Evolutionary conservation across 768 basidiomycete species (phyloP), one percentile per base, ranked within the genome.

Genomic region (Suillus sp.): DNA sequence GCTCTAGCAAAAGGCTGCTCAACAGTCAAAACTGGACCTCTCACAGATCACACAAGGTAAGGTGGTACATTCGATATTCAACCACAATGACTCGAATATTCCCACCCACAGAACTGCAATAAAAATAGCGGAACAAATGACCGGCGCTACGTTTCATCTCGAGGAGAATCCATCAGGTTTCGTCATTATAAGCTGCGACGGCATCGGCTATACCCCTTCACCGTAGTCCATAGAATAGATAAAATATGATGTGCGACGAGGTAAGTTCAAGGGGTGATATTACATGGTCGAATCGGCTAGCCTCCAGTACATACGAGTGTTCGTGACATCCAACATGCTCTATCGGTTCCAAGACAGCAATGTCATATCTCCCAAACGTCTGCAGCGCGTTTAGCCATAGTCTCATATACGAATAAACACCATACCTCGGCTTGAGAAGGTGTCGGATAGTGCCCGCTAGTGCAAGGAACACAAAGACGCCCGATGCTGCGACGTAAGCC

Each of bases 401-500:
- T 18, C 34, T 48, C 40, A 9, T 16, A 45, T 13, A 65, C 38
- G 51, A 22, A 3, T 64, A 57, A 67, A 13, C 30, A 71, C 6
- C 81, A 61, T 69, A 92, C 90, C 97, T 89, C 64, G 97, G 97
- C 73, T 90, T 95, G 78, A 98, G 84, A 63, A 97, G 78, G 79
- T 99, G 96, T 63, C 95, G 86, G 56, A 92, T 85, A n/a, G 95
- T 92, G 30, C 97, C 94, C 30, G 88, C 83, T 56, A 99, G 75
- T 30, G 93, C 95, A 47, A 99, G 85, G 14, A 93, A 80, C 20
- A 98, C 88, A 73, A 97, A 98, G 18, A 98, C 81, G 20, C 84
- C 86, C 2, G 96, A 88, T 1, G 95, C 86, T 18, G 90, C 96
- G 51, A 99, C 90, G 71, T 99, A 99, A 2, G 95, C 93, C 95